Conservation (phyloP, 1,139 yeast species). For the Candida dubliniensis region DNA sequence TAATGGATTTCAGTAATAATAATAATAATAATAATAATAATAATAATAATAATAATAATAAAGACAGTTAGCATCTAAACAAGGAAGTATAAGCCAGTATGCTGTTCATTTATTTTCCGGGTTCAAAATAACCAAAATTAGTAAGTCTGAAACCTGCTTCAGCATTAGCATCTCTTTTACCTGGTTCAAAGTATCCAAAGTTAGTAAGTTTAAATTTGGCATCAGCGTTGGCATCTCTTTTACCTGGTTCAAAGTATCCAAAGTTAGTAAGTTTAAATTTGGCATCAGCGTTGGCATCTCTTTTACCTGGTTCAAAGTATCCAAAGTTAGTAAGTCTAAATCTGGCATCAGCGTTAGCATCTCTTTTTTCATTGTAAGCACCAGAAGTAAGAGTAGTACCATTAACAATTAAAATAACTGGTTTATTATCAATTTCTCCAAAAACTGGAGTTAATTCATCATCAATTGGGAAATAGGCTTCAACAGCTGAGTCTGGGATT, state of each 20-base stretch:
- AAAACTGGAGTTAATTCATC: constrained; percentile 9
- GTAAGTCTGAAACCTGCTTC: constrained; percentile 6
- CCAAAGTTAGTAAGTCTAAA: constrained; percentile 5
- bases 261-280: constrained; percentile 10
- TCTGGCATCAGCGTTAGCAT: constrained; percentile 7
- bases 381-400: constrained; percentile 1
- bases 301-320: constrained; percentile 10
- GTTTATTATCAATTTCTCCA: constrained; percentile 5
- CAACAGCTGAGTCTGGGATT: constrained; percentile 10
- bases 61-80: constrained; percentile 2
- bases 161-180: constrained; percentile 9
- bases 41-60: too few species aligned
- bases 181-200: constrained; percentile 10
- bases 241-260: constrained; percentile 13
- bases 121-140: constrained; percentile 8
- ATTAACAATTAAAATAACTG: constrained; percentile 9
- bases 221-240: constrained; percentile 11
- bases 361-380: constrained; percentile 4
- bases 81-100: constrained; percentile 1
- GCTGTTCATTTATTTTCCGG: constrained; percentile 7
- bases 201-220: constrained; percentile 8
- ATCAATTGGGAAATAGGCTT: constrained; percentile 8
- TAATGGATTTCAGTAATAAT: background rate
- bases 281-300: constrained; percentile 12
- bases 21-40: too few species aligned